Conservation (phyloP, 805 yeast genomes). For the Metschnikowia proteae region DNA sequence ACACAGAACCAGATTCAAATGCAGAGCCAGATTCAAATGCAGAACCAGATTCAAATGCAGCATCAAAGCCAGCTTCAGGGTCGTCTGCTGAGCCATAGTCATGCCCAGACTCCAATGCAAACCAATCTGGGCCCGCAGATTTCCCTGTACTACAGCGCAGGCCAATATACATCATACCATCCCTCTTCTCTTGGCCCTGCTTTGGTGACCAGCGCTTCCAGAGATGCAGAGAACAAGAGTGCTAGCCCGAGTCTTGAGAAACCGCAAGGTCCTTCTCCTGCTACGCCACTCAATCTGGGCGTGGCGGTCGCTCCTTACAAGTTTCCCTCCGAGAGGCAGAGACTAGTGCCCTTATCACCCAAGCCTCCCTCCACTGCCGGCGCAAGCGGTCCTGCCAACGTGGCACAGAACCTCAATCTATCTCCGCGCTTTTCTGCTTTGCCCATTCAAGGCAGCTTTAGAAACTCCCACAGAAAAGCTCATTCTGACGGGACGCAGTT, state of each 20-base stretch:
- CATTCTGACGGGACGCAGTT: constrained; percentile 18
- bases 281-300: neutral
- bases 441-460: constrained; percentile 21
- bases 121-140: neutral
- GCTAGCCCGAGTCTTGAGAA: neutral
- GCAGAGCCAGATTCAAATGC: neutral
- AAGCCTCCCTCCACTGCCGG: constrained; percentile 1
- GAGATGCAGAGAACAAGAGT: neutral
- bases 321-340: constrained; percentile 4
- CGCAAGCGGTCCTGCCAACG: neutral
- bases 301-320: neutral
- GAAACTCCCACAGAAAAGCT: constrained; percentile 23
- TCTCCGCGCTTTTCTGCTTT: constrained; percentile 6
- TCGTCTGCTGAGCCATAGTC: neutral
- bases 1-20: neutral
- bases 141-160: neutral
- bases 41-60: neutral
- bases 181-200: constrained; percentile 1
- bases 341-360: constrained; percentile 8
- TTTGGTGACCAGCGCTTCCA: neutral
- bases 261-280: neutral
- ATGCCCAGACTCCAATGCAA: neutral
- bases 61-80: neutral
- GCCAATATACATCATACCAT: neutral
- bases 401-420: constrained; percentile 8